A percentile compares a stretch with the other conserved stretches of the same genome.
Evolutionary conservation across 768 basidiomycete species (phyloP).

Genomic region (Galerina sulciceps): DNA sequence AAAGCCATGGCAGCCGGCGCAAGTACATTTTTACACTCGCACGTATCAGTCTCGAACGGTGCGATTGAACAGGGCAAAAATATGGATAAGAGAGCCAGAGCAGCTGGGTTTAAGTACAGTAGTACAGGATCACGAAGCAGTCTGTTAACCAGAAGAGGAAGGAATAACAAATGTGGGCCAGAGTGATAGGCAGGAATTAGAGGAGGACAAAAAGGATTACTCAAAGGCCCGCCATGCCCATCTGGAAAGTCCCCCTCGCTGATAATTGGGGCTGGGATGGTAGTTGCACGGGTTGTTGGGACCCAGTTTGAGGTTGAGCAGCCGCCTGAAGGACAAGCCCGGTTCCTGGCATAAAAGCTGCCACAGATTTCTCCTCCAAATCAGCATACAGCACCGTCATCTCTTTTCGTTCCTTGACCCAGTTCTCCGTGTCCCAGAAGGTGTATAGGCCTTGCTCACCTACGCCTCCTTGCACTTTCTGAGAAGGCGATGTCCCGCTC

Average conservation of each 20-base stretch:
- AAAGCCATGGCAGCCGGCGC: conserved; percentile 1
- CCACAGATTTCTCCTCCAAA: conserved; percentile 72
- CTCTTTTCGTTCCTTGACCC: conserved; percentile 78
- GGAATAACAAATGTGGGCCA: conserved; percentile 17
- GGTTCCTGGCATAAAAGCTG: conserved; percentile 60
- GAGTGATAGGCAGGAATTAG: conserved; percentile 25
- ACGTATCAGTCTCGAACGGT: neutral
- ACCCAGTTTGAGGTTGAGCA: conserved; percentile 26
- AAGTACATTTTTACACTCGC: neutral
- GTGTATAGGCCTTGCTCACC: conserved; percentile 90
- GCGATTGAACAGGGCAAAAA: conserved; percentile 4
- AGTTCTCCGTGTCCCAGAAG: conserved; percentile 85
- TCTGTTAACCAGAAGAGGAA: conserved; percentile 19
- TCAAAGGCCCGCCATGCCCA: conserved; percentile 57
- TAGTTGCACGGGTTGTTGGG: conserved; percentile 41
- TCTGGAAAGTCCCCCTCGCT: conserved; percentile 51
- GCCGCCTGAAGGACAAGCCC: conserved; percentile 25
- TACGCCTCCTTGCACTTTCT: conserved; percentile 80
- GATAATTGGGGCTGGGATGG: conserved; percentile 42
- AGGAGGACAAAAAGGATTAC: conserved; percentile 18
- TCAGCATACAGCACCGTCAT: conserved; percentile 77
- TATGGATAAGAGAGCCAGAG: conserved; percentile 19
- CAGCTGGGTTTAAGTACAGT: conserved; percentile 30
- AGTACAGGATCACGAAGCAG: conserved; percentile 27
- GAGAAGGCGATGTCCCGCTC: conserved; percentile 73